phyloP scores from a whole-genome alignment of 2,329 filamentous ascomycete genomes.

The Fusarium duplospermum region DNA sequence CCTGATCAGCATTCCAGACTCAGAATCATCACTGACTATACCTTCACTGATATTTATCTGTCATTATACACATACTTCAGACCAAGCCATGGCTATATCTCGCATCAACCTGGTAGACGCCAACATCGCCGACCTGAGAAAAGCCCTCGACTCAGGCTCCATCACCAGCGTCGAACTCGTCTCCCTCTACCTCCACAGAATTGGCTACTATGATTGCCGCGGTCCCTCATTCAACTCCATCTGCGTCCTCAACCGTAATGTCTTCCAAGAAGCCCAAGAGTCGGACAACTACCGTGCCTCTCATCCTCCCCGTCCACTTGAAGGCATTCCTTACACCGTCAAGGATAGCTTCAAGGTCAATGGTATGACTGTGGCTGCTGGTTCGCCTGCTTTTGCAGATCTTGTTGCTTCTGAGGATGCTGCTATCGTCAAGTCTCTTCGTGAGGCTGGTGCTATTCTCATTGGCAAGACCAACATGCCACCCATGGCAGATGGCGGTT shows the following conservation, averaged over 20 bases:
- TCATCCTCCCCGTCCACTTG: slow-evolving; percentile 47
- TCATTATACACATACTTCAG: too few relatives aligned
- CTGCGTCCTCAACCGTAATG: slow-evolving; percentile 38
- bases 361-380: slow-evolving; percentile 64
- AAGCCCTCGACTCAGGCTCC: slow-evolving; percentile 30
- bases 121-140: slow-evolving; percentile 35
- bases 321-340: slow-evolving; percentile 68
- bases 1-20: neutral
- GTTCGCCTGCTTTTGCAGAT: slow-evolving; percentile 64
- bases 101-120: slow-evolving; percentile 37
- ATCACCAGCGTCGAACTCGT: slow-evolving; percentile 45
- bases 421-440: slow-evolving; percentile 59
- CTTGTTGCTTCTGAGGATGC: slow-evolving; percentile 64
- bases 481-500: slow-evolving; percentile 68
- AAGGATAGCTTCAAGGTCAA: slow-evolving; percentile 68
- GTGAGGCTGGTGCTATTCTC: slow-evolving; percentile 48
- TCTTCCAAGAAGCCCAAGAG: slow-evolving; percentile 44
- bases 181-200: slow-evolving; percentile 41
- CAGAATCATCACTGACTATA: neutral
- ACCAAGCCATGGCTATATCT: neutral
- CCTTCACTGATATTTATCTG: neutral
- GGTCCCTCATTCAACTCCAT: slow-evolving; percentile 44
- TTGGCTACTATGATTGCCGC: slow-evolving; percentile 42
- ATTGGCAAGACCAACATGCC: slow-evolving; percentile 67
- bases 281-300: slow-evolving; percentile 45